Base-by-base conservation (phyloP, 1,284 basidiomycete genomes). In the Lentinus polychrous region DNA sequence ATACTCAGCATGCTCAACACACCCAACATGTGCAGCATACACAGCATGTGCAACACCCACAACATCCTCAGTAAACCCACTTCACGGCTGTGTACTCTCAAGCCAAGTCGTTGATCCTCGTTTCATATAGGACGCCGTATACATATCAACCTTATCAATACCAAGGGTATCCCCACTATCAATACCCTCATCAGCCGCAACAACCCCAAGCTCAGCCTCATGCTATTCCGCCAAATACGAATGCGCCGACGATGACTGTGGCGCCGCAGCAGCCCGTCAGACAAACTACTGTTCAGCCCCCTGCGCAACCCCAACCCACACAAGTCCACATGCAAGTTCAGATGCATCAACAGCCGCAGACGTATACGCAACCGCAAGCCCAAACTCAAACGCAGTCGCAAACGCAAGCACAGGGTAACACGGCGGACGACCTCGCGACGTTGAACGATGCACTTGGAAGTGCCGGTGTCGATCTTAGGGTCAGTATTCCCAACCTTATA, bases 391-490 rank as follows among this genome's bases (percentile, higher is more conserved):
- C 58, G 14, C 56, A 57, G 17, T 51, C 60, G 33, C 52, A 62
- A 20, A 57, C 58, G 12, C 55, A 59, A 3, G 51, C 62, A 0
- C 43, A 63, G 27, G 54, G 58, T 61, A 20, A 66, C 74, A 52
- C 58, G 12, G 52, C 67, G 45, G 83, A 86, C 54, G 86, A 89
- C 58, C 76, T 88, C 34, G 78, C 85, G 8, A 86, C 83, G 3
- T 60, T 91, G 40, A 91, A 88, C 50, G 88, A 91, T 60, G 88
- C 86, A 1, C 66, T 91, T 2, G 88, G 86, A 4, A 88, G 85
- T 58, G 86, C 87, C 11, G 88, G 88, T 12, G 85, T 91, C 6
- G 88, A 91, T 67, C 68, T 91, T 33, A 70, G 84, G 60, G 87
- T 87, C 57, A 54, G 73, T 66, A 18, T 33, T 24, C 34, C 12